Percentiles rank a stretch among this genome's conserved stretches.
Conservation (phyloP, 2,329 filamentous ascomycete genomes). For the Thielaviopsis populi region DNA sequence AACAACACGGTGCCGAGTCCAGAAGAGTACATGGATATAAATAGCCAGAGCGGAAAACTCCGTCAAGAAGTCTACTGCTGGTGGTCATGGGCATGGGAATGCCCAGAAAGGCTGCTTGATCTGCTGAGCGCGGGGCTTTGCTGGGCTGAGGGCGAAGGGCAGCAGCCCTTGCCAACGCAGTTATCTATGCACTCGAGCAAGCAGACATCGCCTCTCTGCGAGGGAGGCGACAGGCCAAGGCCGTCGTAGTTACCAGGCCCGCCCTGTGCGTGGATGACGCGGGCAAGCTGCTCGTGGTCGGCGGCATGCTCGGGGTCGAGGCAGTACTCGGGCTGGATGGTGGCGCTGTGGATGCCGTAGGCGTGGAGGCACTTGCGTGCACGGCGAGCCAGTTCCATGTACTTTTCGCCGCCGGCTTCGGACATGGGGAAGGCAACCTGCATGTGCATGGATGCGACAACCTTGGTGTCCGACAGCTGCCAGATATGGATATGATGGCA, state of each 20-base stretch:
- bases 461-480: slow-evolving; percentile 90
- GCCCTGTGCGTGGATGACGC: slow-evolving; percentile 25
- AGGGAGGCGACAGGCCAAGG: slow-evolving; percentile 22
- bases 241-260: slow-evolving; percentile 23
- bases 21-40: background rate
- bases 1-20: background rate
- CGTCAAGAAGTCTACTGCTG: background rate
- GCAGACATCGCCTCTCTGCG: slow-evolving; percentile 25
- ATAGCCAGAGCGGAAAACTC: background rate
- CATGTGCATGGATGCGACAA: slow-evolving; percentile 85
- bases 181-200: slow-evolving; percentile 39
- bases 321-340: slow-evolving; percentile 87
- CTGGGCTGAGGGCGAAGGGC: slow-evolving; percentile 20
- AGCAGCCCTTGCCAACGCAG: slow-evolving; percentile 33
- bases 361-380: slow-evolving; percentile 81
- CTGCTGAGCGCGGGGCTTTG: slow-evolving; percentile 14
- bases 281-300: slow-evolving; percentile 26
- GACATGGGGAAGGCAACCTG: slow-evolving; percentile 84
- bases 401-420: slow-evolving; percentile 59
- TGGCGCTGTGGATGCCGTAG: slow-evolving; percentile 92
- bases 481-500: slow-evolving; percentile 96
- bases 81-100: slow-evolving; percentile 11
- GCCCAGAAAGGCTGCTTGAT: slow-evolving; percentile 9
- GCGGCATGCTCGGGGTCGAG: slow-evolving; percentile 34
- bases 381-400: slow-evolving; percentile 77